A percentile compares a stretch with the other conserved stretches of the same genome.
These are phyloP conservation scores for Persicaria tinctoria DNA, from an alignment of 148 eudicot genomes.

Conservation along the genomic window DNA sequence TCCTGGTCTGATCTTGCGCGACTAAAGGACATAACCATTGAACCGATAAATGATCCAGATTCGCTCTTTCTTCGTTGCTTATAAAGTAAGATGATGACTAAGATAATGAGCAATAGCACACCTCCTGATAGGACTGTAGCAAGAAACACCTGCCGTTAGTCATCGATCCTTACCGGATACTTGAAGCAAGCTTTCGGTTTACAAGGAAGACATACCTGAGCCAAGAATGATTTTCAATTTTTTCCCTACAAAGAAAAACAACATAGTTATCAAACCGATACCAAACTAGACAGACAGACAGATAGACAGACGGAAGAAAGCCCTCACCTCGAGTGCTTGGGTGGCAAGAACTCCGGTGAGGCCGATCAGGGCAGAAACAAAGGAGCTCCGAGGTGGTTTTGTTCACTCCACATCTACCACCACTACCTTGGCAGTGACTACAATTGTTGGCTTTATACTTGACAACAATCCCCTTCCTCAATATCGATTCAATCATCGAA, in stretches of 20 bases:
- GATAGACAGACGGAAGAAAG: background rate
- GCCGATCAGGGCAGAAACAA: constrained; percentile 10
- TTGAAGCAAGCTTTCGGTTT: background rate
- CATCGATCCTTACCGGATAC: background rate
- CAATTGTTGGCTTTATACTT: constrained; percentile 5
- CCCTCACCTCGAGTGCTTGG: background rate
- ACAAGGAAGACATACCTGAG: background rate
- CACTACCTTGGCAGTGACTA: background rate
- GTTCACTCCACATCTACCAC: constrained; percentile 11
- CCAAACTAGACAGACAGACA: background rate
- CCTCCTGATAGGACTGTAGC: constrained; percentile 22
- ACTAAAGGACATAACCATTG: constrained; percentile 14
- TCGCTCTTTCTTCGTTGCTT: constrained; percentile 16
- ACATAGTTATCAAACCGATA: background rate
- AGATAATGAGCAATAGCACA: background rate
- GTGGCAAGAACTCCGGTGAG: background rate
- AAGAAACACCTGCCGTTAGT: background rate
- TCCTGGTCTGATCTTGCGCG: constrained; percentile 18
- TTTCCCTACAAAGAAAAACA: background rate
- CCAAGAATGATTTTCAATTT: constrained; percentile 4
- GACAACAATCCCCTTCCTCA: constrained; percentile 6
- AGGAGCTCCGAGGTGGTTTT: background rate
- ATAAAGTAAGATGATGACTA: constrained; percentile 12
- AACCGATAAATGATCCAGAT: background rate
- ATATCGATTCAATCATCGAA: background rate